phyloP scores from a whole-genome alignment of 2,329 filamentous ascomycete species.

The Pestalotiopsis sp. region DNA sequence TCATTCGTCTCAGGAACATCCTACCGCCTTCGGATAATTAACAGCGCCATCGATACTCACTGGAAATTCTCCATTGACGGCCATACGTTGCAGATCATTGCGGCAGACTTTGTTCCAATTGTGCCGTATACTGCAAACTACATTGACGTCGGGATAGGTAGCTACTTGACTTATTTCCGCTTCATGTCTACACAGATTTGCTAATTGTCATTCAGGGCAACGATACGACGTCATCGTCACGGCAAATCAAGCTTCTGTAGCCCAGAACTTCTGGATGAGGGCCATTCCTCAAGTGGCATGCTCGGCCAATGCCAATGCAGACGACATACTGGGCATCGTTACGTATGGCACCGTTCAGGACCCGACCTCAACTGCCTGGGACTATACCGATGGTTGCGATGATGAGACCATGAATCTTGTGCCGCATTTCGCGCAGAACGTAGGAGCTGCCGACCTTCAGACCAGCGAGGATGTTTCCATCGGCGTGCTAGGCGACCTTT shows the following conservation, averaged over 20 bases:
- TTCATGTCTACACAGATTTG: not conserved
- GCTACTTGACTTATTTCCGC: not conserved
- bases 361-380: conserved; percentile 15
- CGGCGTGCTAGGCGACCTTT: conserved; percentile 25
- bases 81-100: conserved; percentile 56
- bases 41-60: conserved; percentile 39
- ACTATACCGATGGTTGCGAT: conserved; percentile 29
- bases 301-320: conserved; percentile 24
- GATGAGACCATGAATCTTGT: conserved; percentile 35
- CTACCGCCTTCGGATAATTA: conserved; percentile 49
- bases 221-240: conserved; percentile 18
- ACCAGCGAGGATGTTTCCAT: conserved; percentile 24
- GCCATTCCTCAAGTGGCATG: conserved; percentile 40
- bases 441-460: conserved; percentile 22
- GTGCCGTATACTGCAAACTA: conserved; percentile 49
- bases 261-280: conserved; percentile 47
- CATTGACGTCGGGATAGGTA: conserved; percentile 42
- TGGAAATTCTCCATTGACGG: conserved; percentile 51
- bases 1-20: conserved; percentile 42
- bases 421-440: conserved; percentile 36
- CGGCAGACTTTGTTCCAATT: conserved; percentile 55
- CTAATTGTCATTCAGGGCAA: conserved; percentile 23
- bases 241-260: conserved; percentile 15
- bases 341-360: conserved; percentile 33
- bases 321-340: conserved; percentile 26